phyloP scores from a whole-genome alignment of 1,284 basidiomycete species.

The Sanghuangporus weigelae region DNA sequence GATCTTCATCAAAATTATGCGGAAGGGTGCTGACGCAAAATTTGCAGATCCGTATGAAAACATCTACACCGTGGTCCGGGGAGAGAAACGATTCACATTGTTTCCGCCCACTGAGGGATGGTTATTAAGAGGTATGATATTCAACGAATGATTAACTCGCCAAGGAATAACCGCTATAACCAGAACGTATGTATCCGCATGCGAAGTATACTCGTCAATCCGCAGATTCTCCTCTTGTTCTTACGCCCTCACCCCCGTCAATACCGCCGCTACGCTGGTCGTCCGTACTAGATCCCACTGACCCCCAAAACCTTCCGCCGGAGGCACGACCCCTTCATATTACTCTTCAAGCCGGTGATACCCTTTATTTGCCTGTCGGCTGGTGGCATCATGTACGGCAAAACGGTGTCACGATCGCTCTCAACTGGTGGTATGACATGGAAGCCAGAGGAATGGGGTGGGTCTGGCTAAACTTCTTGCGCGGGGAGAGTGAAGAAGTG shows the following conservation, averaged over 20 bases:
- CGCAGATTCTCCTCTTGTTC: slow-evolving; percentile 32
- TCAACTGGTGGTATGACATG: slow-evolving; percentile 89
- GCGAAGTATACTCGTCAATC: slow-evolving; percentile 51
- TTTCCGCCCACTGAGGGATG: slow-evolving; percentile 85
- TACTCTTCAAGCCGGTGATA: slow-evolving; percentile 65
- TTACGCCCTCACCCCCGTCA: slow-evolving; percentile 40
- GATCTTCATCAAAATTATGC: too few relatives aligned
- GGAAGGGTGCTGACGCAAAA: background rate
- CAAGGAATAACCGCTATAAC: slow-evolving; percentile 5
- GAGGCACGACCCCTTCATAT: slow-evolving; percentile 62
- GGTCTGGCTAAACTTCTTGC: slow-evolving; percentile 59
- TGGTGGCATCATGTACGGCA: slow-evolving; percentile 90
- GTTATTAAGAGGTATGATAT: slow-evolving; percentile 63
- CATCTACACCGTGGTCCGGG: slow-evolving; percentile 81
- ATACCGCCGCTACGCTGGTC: slow-evolving; percentile 63
- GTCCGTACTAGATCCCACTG: slow-evolving; percentile 55
- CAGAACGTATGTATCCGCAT: slow-evolving; percentile 67
- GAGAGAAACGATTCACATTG: slow-evolving; percentile 79
- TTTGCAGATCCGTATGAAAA: slow-evolving; percentile 84
- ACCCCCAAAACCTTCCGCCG: slow-evolving; percentile 37
- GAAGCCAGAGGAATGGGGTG: slow-evolving; percentile 66
- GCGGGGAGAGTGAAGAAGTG: slow-evolving; percentile 35
- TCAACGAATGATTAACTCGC: background rate
- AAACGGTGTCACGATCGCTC: slow-evolving; percentile 60
- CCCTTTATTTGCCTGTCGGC: slow-evolving; percentile 82